Evolutionary conservation across 352 stramenopile genomes (phyloP).

Genomic region (Pythium guiyangense): DNA sequence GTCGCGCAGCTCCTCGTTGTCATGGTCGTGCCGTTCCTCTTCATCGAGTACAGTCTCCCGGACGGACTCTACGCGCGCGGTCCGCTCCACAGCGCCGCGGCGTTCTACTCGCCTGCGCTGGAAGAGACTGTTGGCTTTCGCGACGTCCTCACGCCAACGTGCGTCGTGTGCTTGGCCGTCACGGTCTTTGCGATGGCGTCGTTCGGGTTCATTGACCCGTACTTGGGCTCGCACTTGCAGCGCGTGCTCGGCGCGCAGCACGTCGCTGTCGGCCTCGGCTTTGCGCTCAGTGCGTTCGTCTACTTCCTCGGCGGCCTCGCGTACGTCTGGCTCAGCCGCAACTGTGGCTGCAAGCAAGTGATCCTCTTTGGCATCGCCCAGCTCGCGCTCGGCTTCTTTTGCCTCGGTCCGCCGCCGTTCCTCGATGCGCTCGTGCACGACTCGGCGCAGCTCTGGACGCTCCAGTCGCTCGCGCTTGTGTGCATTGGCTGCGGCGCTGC

Average conservation of each 20-base stretch:
- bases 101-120: slow-evolving; percentile 22
- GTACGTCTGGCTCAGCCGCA: slow-evolving; percentile 59
- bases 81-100: slow-evolving; percentile 14
- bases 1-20: slow-evolving; percentile 55
- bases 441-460: slow-evolving; percentile 34
- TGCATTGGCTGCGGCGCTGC: slow-evolving; percentile 54
- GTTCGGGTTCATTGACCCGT: slow-evolving; percentile 72
- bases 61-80: slow-evolving; percentile 43
- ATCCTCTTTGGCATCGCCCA: slow-evolving; percentile 49
- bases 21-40: slow-evolving; percentile 62
- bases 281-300: slow-evolving; percentile 58
- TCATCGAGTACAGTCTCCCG: slow-evolving; percentile 70
- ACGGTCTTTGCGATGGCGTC: slow-evolving; percentile 61
- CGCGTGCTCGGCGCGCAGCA: slow-evolving; percentile 53
- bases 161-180: slow-evolving; percentile 35
- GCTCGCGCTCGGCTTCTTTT: slow-evolving; percentile 50
- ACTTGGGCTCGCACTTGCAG: slow-evolving; percentile 56
- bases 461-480: slow-evolving; percentile 47
- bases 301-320: slow-evolving; percentile 55
- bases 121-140: slow-evolving; percentile 26
- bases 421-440: slow-evolving; percentile 34
- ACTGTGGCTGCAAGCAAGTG: slow-evolving; percentile 57
- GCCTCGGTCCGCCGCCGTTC: slow-evolving; percentile 54
- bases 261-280: slow-evolving; percentile 56
- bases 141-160: slow-evolving; percentile 55